Conservation (phyloP, 371 early-diverging fungal genomes). For the Mucor racemosus region DNA sequence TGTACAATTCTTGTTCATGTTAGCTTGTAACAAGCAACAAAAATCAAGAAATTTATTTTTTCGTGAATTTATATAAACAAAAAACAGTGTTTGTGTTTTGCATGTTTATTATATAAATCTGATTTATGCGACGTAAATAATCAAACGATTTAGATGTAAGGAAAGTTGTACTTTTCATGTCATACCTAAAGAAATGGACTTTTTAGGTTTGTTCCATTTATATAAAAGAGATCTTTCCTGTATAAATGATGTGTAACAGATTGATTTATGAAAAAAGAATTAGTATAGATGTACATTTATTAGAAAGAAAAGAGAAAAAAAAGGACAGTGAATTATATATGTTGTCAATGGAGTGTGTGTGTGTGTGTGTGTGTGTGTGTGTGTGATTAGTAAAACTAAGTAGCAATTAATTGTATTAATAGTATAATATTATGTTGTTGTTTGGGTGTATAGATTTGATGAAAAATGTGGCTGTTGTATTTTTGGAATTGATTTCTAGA, state of each 20-base stretch:
- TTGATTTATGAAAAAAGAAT: not conserved
- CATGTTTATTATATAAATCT: too few species aligned
- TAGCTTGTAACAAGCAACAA: conserved; percentile 8
- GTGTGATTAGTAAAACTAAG: not conserved
- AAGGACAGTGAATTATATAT: not conserved
- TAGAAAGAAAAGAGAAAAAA: not conserved
- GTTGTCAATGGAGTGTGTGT: not conserved
- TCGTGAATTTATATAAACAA: not conserved
- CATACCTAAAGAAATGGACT: not conserved
- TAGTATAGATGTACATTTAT: conserved; percentile 3
- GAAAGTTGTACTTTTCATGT: not conserved
- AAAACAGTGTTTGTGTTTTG: not conserved
- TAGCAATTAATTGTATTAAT: not conserved
- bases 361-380: not conserved
- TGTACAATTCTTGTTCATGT: not conserved
- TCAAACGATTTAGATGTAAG: not conserved
- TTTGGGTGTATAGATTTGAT: not conserved
- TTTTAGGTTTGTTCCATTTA: too few species aligned
- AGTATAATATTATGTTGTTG: too few species aligned
- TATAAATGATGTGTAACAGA: not conserved
- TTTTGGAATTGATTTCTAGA: too few species aligned
- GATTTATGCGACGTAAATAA: not conserved
- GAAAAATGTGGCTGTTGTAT: not conserved
- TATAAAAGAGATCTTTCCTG: not conserved
- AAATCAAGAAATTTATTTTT: not conserved